Conservation (phyloP, 2,329 filamentous ascomycete species). For the Sclerotinia nivalis region DNA sequence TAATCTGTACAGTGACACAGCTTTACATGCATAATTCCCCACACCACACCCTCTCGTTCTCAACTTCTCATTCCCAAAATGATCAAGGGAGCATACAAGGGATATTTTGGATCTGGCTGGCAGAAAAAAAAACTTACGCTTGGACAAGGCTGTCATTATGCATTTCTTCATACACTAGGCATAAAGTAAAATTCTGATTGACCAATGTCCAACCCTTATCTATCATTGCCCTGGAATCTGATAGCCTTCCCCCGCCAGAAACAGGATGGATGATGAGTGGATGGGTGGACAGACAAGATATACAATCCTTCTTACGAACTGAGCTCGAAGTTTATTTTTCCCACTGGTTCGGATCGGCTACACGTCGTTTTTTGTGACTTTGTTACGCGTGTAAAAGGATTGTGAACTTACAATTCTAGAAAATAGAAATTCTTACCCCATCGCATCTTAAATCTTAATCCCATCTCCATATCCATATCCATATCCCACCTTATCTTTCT, state of each 20-base stretch:
- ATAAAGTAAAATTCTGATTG: background rate
- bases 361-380: background rate
- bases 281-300: background rate
- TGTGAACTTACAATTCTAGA: background rate
- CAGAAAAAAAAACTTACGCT: conserved; percentile 3
- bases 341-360: background rate
- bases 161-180: background rate
- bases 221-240: background rate
- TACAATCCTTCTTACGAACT: background rate
- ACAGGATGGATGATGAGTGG: no score
- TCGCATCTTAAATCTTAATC: background rate
- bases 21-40: conserved; percentile 18
- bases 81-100: background rate
- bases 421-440: background rate
- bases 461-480: background rate
- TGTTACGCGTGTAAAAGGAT: no score
- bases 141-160: conserved; percentile 13
- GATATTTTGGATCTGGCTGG: background rate
- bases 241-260: background rate
- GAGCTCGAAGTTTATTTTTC: background rate
- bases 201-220: background rate
- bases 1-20: conserved; percentile 18
- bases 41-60: conserved; percentile 5
- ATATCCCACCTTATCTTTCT: background rate
- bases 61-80: no score